These are phyloP conservation scores for Wickerhamomyces ciferrii DNA, from an alignment of 805 yeast species.

Conservation along the genomic window DNA sequence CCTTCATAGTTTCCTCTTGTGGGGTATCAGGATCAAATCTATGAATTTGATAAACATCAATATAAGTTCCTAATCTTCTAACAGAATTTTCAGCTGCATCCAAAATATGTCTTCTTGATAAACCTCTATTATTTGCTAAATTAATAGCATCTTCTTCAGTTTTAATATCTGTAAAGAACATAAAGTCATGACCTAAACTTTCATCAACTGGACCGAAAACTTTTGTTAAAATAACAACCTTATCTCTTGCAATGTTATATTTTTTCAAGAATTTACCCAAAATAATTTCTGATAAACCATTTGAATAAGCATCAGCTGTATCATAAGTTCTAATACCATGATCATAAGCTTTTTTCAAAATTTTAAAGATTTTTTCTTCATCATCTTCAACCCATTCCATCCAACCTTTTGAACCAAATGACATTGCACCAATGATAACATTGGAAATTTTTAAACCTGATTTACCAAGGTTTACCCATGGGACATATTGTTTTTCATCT, in stretches of 20 bases:
- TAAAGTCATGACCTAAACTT: not conserved
- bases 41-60: constrained; percentile 49
- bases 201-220: constrained; percentile 14
- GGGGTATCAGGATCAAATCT: constrained; percentile 40
- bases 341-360: constrained; percentile 42
- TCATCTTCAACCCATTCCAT: constrained; percentile 40
- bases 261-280: constrained; percentile 48
- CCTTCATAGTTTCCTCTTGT: constrained; percentile 47
- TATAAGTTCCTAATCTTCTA: constrained; percentile 37
- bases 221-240: constrained; percentile 53
- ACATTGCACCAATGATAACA: constrained; percentile 49
- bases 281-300: constrained; percentile 41
- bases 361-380: constrained; percentile 35
- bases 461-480: constrained; percentile 26
- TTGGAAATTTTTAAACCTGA: constrained; percentile 45
- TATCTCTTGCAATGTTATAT: constrained; percentile 46
- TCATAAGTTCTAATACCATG: constrained; percentile 41
- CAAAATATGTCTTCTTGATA: constrained; percentile 41
- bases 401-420: constrained; percentile 39
- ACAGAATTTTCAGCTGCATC: constrained; percentile 36
- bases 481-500: not conserved
- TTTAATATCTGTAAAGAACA: not conserved
- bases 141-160: not conserved
- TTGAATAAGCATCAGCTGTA: constrained; percentile 44
- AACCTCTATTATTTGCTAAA: constrained; percentile 28